These are phyloP conservation scores for Blastobotrys petasosporus DNA, from an alignment of 1,139 yeast species.

Conservation along the genomic window DNA sequence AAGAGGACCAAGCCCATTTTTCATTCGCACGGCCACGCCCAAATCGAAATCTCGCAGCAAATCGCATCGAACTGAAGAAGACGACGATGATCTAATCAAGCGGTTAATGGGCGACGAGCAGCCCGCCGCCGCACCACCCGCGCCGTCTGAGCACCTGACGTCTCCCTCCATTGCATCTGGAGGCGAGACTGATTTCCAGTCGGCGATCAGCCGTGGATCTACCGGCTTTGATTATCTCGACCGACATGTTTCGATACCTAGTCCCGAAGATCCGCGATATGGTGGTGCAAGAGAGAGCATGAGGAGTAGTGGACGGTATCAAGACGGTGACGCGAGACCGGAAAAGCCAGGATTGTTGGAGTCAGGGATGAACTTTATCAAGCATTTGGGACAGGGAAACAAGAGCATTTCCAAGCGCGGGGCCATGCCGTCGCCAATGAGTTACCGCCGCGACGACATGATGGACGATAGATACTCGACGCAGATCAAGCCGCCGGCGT, in stretches of 20 bases:
- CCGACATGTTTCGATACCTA: slow-evolving; percentile 5
- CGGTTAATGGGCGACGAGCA: slow-evolving; percentile 7
- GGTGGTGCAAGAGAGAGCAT: slow-evolving; percentile 1
- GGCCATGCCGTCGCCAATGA: too few species aligned
- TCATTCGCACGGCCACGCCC: too few species aligned
- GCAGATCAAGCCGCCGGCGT: too few species aligned
- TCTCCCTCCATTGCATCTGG: too few species aligned
- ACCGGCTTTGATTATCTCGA: too few species aligned
- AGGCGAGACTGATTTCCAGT: too few species aligned
- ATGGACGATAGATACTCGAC: too few species aligned
- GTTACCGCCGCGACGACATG: too few species aligned
- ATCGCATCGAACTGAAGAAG: slow-evolving; percentile 3
- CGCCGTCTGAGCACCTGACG: too few species aligned
- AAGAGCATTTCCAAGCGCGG: too few species aligned
- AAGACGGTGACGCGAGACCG: slow-evolving; percentile 9
- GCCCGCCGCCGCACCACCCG: background rate
- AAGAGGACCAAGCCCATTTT: too few species aligned
- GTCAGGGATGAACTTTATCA: slow-evolving; percentile 6
- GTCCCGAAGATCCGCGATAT: slow-evolving; percentile 6
- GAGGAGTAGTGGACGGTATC: background rate
- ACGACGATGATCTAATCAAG: slow-evolving; percentile 10
- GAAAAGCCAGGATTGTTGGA: slow-evolving; percentile 7
- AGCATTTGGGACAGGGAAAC: background rate
- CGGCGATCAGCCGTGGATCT: too few species aligned
- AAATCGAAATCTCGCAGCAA: background rate